These are phyloP conservation scores for Mortierella sp. DNA, from an alignment of 371 early-diverging fungal species.

Conservation along the genomic window DNA sequence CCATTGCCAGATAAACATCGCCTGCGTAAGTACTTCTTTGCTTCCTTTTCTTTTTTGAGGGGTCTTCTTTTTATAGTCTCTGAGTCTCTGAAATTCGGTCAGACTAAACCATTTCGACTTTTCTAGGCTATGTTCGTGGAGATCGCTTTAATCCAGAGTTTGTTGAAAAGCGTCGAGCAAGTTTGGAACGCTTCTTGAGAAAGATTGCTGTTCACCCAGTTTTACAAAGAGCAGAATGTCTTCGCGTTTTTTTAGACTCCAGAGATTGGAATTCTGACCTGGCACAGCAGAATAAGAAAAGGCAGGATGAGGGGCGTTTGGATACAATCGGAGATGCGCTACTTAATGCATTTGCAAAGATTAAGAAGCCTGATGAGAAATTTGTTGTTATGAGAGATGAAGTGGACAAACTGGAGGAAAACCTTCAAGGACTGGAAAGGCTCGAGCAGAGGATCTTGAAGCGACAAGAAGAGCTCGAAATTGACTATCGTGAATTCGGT, in stretches of 20 bases:
- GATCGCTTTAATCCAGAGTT: slow-evolving; percentile 92
- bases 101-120: background rate
- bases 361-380: slow-evolving; percentile 87
- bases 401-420: slow-evolving; percentile 86
- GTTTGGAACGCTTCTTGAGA: slow-evolving; percentile 83
- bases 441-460: slow-evolving; percentile 81
- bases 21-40: slow-evolving; percentile 67
- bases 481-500: slow-evolving; percentile 86
- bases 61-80: too few relatives aligned
- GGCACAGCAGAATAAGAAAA: slow-evolving; percentile 57
- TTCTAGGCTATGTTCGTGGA: slow-evolving; percentile 91
- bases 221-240: slow-evolving; percentile 74
- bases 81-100: background rate
- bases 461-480: slow-evolving; percentile 81
- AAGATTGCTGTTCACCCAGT: slow-evolving; percentile 92
- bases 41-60: slow-evolving; percentile 3
- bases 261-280: slow-evolving; percentile 78
- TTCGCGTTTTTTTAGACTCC: slow-evolving; percentile 86
- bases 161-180: slow-evolving; percentile 83
- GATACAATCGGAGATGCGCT: slow-evolving; percentile 92
- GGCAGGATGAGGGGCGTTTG: slow-evolving; percentile 76
- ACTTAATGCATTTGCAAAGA: slow-evolving; percentile 91
- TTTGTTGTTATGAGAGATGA: slow-evolving; percentile 87
- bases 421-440: slow-evolving; percentile 82
- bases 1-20: slow-evolving; percentile 94